These are phyloP conservation scores for Acanthamoeba castellanii DNA, from an alignment of 208 protist genomes.

Conservation along the genomic window DNA sequence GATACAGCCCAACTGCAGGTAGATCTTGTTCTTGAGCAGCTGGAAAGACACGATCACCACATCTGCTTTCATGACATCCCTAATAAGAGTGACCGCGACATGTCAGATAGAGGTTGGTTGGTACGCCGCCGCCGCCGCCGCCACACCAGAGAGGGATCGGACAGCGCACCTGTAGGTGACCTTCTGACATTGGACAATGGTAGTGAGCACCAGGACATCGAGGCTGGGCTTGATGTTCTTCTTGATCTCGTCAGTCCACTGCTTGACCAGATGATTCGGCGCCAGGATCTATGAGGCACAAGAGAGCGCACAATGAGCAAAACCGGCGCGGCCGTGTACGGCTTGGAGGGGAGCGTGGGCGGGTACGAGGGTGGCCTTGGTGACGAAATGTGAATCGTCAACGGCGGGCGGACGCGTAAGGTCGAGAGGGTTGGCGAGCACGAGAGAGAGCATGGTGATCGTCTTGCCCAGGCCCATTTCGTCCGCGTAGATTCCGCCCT, in stretches of 20 bases:
- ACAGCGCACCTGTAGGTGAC: slow-evolving; percentile 56
- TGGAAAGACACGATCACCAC: slow-evolving; percentile 71
- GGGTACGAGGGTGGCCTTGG: background rate
- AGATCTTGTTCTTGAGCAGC: slow-evolving; percentile 55
- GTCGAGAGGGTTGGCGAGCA: slow-evolving; percentile 1
- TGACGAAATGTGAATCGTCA: background rate
- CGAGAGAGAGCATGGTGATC: background rate
- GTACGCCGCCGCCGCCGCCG: no score
- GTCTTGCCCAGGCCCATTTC: slow-evolving; percentile 53
- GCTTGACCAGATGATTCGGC: slow-evolving; percentile 70
- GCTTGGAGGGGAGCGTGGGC: no score
- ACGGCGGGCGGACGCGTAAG: background rate
- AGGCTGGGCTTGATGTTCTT: slow-evolving; percentile 63
- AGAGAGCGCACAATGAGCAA: background rate
- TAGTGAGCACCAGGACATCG: slow-evolving; percentile 71
- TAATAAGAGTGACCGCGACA: background rate
- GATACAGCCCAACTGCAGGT: background rate
- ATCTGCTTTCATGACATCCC: slow-evolving; percentile 72
- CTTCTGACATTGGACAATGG: slow-evolving; percentile 48
- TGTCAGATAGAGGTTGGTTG: no score
- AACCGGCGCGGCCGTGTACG: no score
- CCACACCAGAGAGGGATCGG: no score
- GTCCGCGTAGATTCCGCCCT: slow-evolving; percentile 11
- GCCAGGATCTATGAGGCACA: slow-evolving; percentile 24
- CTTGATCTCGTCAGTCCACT: slow-evolving; percentile 68